Evolutionary conservation across 2,329 filamentous ascomycete species (phyloP), one percentile per base, ranked within the genome.

Genomic region (Pseudocercospora pini-densiflorae): DNA sequence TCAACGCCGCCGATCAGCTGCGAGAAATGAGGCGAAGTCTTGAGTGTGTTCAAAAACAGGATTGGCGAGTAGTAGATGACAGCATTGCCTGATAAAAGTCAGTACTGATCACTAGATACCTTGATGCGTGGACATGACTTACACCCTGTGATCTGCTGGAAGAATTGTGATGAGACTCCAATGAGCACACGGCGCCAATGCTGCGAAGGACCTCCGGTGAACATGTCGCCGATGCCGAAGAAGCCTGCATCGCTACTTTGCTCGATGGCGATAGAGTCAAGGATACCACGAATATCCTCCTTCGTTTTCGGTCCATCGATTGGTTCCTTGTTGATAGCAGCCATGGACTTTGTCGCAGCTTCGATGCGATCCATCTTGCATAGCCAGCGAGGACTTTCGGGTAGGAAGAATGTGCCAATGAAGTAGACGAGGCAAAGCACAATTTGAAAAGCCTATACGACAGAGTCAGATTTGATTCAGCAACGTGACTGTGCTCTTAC

Each of bases 31-130:
- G 77, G 73, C 16, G 68, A 60, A 57, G 76, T 64, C 62, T 83
- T 82, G 67, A 90, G 88, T 0, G 87, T 88, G 47, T 74, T 73
- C 60, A 79, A 68, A 63, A 79, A 79, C 14, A 80, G 71, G 9
- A 80, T 73, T 0, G 79, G 79, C 65, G 79, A 79, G 64, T 76
- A 80, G 70, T 80, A 80, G 67, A 79, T 80, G 10, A 60, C 58
- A 19, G 58, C 58, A 16, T 60, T 60, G 58, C 58, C 10, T 47
- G 9, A 4, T 19, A n/a, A 49, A 7, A 27, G 16, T 60, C 7
- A 60, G 33, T 23, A 49, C 3, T n/a, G n/a, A 23, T 27, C 33
- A 19, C 16, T 19, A 43, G 36, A 40, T n/a, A 40, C 16, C 1
- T n/a, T 40, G 3, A 36, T 24, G 31, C 7, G 3, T 33, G 31